Evolutionary conservation across 352 stramenopile species (phyloP).

Genomic region (Globisporangium echinulatum): DNA sequence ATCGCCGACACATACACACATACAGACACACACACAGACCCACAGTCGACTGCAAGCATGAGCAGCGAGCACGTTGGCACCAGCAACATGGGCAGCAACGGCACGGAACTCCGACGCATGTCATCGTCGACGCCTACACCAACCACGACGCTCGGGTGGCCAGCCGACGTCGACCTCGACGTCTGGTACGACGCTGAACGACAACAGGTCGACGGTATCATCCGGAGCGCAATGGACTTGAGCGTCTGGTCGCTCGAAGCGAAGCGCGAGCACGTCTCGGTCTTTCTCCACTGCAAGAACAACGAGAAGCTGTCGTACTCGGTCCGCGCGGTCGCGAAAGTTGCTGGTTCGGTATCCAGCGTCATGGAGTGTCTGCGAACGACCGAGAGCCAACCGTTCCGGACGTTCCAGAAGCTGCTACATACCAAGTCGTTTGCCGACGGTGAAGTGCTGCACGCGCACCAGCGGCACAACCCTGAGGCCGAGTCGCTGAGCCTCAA

Average conservation of each 20-base stretch:
- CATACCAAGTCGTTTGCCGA: slow-evolving; percentile 74
- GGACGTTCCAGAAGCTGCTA: slow-evolving; percentile 66
- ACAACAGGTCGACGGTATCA: slow-evolving; percentile 57
- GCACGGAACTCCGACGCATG: slow-evolving; percentile 6
- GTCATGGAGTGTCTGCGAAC: slow-evolving; percentile 77
- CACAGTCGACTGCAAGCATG: neutral
- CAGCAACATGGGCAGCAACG: neutral
- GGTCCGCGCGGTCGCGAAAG: slow-evolving; percentile 60
- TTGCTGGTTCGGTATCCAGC: slow-evolving; percentile 56
- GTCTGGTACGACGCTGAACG: slow-evolving; percentile 71
- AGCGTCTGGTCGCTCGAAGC: slow-evolving; percentile 72
- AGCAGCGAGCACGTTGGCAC: neutral
- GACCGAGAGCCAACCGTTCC: slow-evolving; percentile 47
- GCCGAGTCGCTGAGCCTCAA: slow-evolving; percentile 77
- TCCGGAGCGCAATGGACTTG: slow-evolving; percentile 58
- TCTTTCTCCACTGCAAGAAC: slow-evolving; percentile 84
- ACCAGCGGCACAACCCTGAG: slow-evolving; percentile 25
- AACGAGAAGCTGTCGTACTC: slow-evolving; percentile 72
- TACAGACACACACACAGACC: neutral
- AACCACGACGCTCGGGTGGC: slow-evolving; percentile 31
- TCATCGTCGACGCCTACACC: slow-evolving; percentile 18
- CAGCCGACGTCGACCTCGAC: slow-evolving; percentile 68
- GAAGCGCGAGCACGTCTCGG: slow-evolving; percentile 49
- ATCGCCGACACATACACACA: neutral
- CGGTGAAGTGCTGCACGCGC: slow-evolving; percentile 67